Conservation (phyloP, 2,329 filamentous ascomycete genomes). For the Fusarium sp. region DNA sequence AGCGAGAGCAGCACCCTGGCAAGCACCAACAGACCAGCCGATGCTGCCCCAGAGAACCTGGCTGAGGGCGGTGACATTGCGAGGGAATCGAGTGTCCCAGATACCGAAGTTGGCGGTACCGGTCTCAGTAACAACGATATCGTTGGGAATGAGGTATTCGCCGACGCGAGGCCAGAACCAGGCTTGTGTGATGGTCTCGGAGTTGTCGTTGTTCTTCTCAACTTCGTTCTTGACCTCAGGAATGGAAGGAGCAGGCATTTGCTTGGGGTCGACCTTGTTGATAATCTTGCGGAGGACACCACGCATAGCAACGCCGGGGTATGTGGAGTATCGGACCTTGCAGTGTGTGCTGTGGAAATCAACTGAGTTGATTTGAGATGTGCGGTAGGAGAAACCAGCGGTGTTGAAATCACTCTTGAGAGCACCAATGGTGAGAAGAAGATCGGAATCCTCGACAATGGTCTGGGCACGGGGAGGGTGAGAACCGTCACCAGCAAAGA, state of each 20-base stretch:
- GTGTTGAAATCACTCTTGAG: slow-evolving; percentile 84
- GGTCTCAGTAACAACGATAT: slow-evolving; percentile 87
- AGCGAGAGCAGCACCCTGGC: slow-evolving; percentile 77
- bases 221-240: slow-evolving; percentile 67
- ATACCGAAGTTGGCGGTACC: slow-evolving; percentile 91
- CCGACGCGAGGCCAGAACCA: slow-evolving; percentile 84
- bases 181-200: slow-evolving; percentile 70
- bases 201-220: slow-evolving; percentile 54
- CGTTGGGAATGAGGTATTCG: slow-evolving; percentile 76
- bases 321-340: slow-evolving; percentile 81
- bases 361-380: slow-evolving; percentile 81
- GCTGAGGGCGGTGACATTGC: slow-evolving; percentile 80
- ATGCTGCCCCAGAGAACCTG: slow-evolving; percentile 81
- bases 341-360: slow-evolving; percentile 82
- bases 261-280: slow-evolving; percentile 65
- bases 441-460: slow-evolving; percentile 75
- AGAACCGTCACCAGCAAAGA: slow-evolving; percentile 85
- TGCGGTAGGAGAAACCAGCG: slow-evolving; percentile 83
- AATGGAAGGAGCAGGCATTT: slow-evolving; percentile 67
- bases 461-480: slow-evolving; percentile 71
- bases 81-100: slow-evolving; percentile 84
- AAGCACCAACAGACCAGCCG: slow-evolving; percentile 70
- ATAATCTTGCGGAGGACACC: slow-evolving; percentile 80
- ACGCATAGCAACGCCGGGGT: slow-evolving; percentile 81
- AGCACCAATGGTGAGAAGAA: slow-evolving; percentile 77